Evolutionary conservation across 495 filamentous ascomycete species (phyloP), one percentile per base, ranked within the genome.

Genomic region (Penicillium egyptiacum): DNA sequence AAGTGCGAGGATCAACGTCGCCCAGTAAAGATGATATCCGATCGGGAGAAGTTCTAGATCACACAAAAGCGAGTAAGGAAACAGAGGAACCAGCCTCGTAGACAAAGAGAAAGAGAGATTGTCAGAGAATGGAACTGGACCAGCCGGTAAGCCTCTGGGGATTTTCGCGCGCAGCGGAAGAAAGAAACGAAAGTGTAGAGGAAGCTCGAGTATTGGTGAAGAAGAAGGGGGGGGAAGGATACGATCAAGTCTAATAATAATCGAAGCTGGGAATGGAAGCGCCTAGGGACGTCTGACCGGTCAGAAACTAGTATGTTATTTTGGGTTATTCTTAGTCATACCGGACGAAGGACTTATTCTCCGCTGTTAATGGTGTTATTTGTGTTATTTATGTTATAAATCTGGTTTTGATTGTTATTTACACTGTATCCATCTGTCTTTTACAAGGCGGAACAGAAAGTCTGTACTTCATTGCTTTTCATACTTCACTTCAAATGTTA

Each of bases 51-150:
- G 25, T 28, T 28, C 19, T 48, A 31, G 17, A 47, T 46, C 43
- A 46, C 43, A 20, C 43, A 45, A 67, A 62, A 40, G 39, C 58
- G 59, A 68, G 55, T 62, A 39, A 9, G n/a, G 30, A 23, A 59
- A 56, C 7, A 44, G 72, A 76, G 73, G 75, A 66, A 56, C 75
- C 75, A 62, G 75, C 73, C 75, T 76, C 75, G 59, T 70, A 66
- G 62, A 64, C 57, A 64, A 63, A 48, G 57, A 67, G 45, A 57
- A 48, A 61, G 47, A 67, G 64, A 73, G 68, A 70, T 51, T 47
- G 62, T 66, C 58, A 66, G 64, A 75, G 69, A 71, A 71, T 58
- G 69, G 64, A 66, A 76, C 67, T 73, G 69, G 75, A 66, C 75
- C 75, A 73, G 75, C 75, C 73, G 66, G 62, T 70, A 62, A 55